A percentile compares a stretch with the other conserved stretches of the same genome.
Conservation (phyloP, 2,329 filamentous ascomycete genomes). For the Boeremia exigua region DNA sequence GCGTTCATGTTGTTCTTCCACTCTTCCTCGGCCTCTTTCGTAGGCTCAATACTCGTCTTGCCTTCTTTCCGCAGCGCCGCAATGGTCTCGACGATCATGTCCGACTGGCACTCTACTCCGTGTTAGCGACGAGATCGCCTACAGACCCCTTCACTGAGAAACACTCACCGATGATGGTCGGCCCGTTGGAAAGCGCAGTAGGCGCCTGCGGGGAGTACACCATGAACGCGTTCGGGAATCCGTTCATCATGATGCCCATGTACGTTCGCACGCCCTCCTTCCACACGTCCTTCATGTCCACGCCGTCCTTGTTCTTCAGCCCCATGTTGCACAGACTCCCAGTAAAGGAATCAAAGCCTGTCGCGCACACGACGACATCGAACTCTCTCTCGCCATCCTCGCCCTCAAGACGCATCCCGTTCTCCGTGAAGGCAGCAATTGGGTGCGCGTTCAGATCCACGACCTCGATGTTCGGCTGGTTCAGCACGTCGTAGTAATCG, state of each 20-base stretch:
- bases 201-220: constrained; percentile 53
- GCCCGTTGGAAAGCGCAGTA: constrained; percentile 54
- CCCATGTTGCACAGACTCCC: constrained; percentile 45
- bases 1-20: constrained; percentile 48
- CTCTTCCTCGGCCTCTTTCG: constrained; percentile 46
- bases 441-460: constrained; percentile 48
- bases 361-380: constrained; percentile 60
- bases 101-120: constrained; percentile 44
- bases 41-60: constrained; percentile 45
- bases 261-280: constrained; percentile 46
- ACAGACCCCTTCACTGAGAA: background rate
- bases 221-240: constrained; percentile 49
- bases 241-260: constrained; percentile 49
- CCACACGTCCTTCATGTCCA: constrained; percentile 47
- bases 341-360: constrained; percentile 52
- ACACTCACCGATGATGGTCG: constrained; percentile 42
- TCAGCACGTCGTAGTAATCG: constrained; percentile 50
- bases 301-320: constrained; percentile 38
- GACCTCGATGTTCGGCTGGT: constrained; percentile 56
- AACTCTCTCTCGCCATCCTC: constrained; percentile 57
- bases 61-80: constrained; percentile 36
- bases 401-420: constrained; percentile 57
- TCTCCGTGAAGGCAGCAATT: constrained; percentile 56
- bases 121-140: background rate
- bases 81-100: constrained; percentile 50